Evolutionary conservation across 306 rosid species (phyloP).

Genomic region (Morella rubra): DNA sequence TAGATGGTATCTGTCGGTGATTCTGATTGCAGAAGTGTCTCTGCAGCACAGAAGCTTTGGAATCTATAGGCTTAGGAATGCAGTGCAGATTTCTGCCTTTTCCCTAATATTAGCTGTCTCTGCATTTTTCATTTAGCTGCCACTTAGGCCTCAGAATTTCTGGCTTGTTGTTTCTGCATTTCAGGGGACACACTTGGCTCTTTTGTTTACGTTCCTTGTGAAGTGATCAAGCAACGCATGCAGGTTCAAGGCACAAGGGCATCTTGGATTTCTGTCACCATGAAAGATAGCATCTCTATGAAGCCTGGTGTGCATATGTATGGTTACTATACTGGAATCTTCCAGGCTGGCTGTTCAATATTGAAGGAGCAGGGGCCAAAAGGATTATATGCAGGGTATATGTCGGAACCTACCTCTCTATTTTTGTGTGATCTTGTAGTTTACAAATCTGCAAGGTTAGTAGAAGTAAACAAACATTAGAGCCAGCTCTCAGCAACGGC

Average conservation of each 20-base stretch:
- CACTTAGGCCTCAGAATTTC: slow-evolving; percentile 21
- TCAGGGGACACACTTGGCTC: slow-evolving; percentile 95
- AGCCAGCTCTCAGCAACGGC: background rate
- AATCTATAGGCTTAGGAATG: background rate
- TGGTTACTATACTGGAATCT: slow-evolving; percentile 78
- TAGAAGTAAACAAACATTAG: background rate
- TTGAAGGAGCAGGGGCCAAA: slow-evolving; percentile 73
- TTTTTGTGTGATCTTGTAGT: slow-evolving; percentile 13
- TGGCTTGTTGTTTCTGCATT: slow-evolving; percentile 32
- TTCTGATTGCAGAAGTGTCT: background rate
- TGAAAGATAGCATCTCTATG: slow-evolving; percentile 46
- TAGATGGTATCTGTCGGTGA: background rate
- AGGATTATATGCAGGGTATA: slow-evolving; percentile 90
- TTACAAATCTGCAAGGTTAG: background rate
- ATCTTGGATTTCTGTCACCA: slow-evolving; percentile 61
- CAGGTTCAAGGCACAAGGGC: slow-evolving; percentile 81
- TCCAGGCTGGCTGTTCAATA: slow-evolving; percentile 81
- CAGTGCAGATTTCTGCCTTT: background rate
- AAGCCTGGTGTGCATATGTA: slow-evolving; percentile 59
- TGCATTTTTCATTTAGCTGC: slow-evolving; percentile 5
- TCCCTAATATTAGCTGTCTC: background rate
- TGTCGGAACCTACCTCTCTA: slow-evolving; percentile 11
- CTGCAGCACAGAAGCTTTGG: background rate
- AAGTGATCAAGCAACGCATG: slow-evolving; percentile 92
- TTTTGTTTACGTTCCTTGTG: slow-evolving; percentile 92